Base-by-base conservation (phyloP, 2,329 filamentous ascomycete species). In the Aspergillus sp. region DNA sequence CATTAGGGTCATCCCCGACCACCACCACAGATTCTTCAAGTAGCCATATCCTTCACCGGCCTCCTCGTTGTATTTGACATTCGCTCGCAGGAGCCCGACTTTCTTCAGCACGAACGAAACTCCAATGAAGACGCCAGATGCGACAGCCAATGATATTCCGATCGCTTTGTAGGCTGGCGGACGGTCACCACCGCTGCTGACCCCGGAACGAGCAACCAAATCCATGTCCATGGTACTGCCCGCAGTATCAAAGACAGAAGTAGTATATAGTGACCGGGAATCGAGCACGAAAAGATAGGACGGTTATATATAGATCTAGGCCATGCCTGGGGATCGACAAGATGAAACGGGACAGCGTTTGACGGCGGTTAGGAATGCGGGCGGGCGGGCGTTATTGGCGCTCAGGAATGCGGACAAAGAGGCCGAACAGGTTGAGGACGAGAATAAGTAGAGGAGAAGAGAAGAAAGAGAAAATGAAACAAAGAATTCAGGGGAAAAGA, bases 31-130 rank as follows among this genome's bases (percentile, higher is more conserved):
- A 70, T 98, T 98, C 79, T 96, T 96, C 67, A 99, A 85, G 73
- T 98, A 99, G 61, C 93, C 93, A 74, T 98, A 98, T 56, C 95
- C 95, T 75, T 98, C 93, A 59, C 95, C 95, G 0, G 95, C 93
- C 64, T 90, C 91, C 77, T 98, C 92, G 61, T 96, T 89, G 80
- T 98, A 98, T 75, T 98, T 98, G 67, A 90, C 87, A 75, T 98
- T 99, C 51, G 95, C 93, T 73, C 87, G 92, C 61, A 99, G 82
- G 66, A 99, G 78, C 4, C 95, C 95, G 59, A 90, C 83, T 79
- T 99, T 99, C 78, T 98, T 98, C 70, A 99, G 78, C 27, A 98
- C 93, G 73, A 98, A 99, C 0, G 93, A 98, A 13, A 89, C 83
- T 54, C 95, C 95, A 70, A 99, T 99, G 73, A 98, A 98, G 57